phyloP scores from a whole-genome alignment of 164 flowering plant genomes.

The Echeveria elegans region DNA sequence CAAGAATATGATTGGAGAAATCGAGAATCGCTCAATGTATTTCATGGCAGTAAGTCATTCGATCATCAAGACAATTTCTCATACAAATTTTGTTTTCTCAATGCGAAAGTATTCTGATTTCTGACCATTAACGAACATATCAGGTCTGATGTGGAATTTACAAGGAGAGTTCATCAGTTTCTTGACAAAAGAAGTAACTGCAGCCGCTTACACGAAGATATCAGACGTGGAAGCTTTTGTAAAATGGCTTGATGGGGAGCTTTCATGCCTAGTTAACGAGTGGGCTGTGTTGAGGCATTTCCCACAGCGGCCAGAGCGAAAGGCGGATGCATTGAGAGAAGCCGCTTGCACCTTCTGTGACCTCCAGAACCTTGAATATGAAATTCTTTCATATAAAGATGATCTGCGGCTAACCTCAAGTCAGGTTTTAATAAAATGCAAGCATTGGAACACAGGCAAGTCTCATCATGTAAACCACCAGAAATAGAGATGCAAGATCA shows the following conservation, averaged over 20 bases:
- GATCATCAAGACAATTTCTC: neutral
- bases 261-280: constrained; percentile 65
- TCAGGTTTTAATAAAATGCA: constrained; percentile 41
- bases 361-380: constrained; percentile 45
- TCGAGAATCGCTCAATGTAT: constrained; percentile 66
- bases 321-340: constrained; percentile 72
- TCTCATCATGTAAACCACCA: too few species aligned
- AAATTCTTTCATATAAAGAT: constrained; percentile 36
- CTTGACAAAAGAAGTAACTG: constrained; percentile 46
- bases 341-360: constrained; percentile 68
- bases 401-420: constrained; percentile 34
- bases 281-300: constrained; percentile 84
- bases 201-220: constrained; percentile 37
- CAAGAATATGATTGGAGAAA: constrained; percentile 77
- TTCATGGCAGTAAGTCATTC: constrained; percentile 50
- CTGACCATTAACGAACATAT: constrained; percentile 24
- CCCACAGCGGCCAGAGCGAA: constrained; percentile 71
- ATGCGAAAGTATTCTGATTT: neutral
- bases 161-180: constrained; percentile 43
- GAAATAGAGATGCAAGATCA: too few species aligned
- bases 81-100: too few species aligned
- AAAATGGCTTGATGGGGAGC: constrained; percentile 63
- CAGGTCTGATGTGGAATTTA: constrained; percentile 57
- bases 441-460: constrained; percentile 69
- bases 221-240: constrained; percentile 64